A percentile compares a stretch with the other conserved stretches of the same genome.
phyloP scores from a whole-genome alignment of 2,329 filamentous ascomycete species.

The Fusarium sp. region DNA sequence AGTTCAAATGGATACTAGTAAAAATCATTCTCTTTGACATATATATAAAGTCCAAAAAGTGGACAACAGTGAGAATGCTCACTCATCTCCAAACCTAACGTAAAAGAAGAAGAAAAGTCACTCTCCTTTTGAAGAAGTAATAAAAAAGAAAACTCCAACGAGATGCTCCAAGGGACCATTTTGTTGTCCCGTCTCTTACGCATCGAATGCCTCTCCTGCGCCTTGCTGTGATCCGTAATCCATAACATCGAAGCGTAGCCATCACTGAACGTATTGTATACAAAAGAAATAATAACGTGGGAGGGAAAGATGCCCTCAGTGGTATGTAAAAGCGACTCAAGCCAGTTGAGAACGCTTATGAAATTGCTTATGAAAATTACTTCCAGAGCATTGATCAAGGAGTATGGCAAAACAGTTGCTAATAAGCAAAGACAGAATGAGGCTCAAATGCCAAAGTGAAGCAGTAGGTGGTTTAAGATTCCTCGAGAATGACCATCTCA shows the following conservation, averaged over 20 bases:
- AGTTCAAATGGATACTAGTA: constrained; percentile 18
- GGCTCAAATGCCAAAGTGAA: background rate
- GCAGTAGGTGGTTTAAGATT: constrained; percentile 27
- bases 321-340: constrained; percentile 28
- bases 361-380: constrained; percentile 19
- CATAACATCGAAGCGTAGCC: constrained; percentile 39
- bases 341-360: constrained; percentile 36
- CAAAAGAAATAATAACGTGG: constrained; percentile 36
- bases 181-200: constrained; percentile 28
- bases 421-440: constrained; percentile 9
- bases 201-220: constrained; percentile 38
- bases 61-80: constrained; percentile 35
- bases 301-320: constrained; percentile 25
- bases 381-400: constrained; percentile 34
- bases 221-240: constrained; percentile 43
- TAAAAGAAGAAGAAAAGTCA: constrained; percentile 18
- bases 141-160: constrained; percentile 33
- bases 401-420: constrained; percentile 15
- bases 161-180: constrained; percentile 28
- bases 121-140: constrained; percentile 24
- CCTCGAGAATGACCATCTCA: constrained; percentile 63
- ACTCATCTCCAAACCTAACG: constrained; percentile 8
- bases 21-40: constrained; percentile 35
- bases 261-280: constrained; percentile 34
- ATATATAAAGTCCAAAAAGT: constrained; percentile 11